Evolutionary conservation across 352 stramenopile genomes (phyloP).

Genomic region (Saprolegnia parasitica): DNA sequence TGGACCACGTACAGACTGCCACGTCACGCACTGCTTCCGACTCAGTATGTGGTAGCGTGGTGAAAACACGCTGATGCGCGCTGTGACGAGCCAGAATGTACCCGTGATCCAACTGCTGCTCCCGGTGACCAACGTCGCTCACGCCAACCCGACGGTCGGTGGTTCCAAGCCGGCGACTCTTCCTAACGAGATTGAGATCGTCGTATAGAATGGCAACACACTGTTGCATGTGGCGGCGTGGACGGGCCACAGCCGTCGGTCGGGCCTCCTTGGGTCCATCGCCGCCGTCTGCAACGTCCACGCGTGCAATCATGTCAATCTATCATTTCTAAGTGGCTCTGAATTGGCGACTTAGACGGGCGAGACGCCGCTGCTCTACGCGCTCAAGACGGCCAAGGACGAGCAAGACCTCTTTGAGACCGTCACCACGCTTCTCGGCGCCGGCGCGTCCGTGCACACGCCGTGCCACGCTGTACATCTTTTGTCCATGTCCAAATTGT

Average conservation of each 20-base stretch:
- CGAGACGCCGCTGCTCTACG: neutral
- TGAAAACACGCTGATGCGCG: neutral
- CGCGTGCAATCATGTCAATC: neutral
- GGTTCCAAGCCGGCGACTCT: neutral
- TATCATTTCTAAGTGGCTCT: neutral
- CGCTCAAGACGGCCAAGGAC: neutral
- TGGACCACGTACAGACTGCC: neutral
- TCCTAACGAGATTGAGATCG: neutral
- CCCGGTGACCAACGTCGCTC: no score
- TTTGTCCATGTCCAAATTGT: neutral
- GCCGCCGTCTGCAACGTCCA: neutral
- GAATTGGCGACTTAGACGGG: neutral
- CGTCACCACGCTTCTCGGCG: neutral
- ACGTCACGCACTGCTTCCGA: neutral
- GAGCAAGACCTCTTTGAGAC: slow-evolving; percentile 1
- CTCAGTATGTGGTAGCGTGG: neutral
- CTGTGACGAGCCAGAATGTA: neutral
- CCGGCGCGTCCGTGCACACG: neutral
- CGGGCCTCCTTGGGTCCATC: neutral
- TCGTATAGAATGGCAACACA: neutral
- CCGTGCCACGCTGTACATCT: neutral
- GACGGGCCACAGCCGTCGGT: neutral
- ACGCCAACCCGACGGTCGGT: neutral
- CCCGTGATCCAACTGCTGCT: neutral
- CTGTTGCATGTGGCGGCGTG: neutral